phyloP scores from a whole-genome alignment of 768 basidiomycete species.

The Cubamyces sp. region DNA sequence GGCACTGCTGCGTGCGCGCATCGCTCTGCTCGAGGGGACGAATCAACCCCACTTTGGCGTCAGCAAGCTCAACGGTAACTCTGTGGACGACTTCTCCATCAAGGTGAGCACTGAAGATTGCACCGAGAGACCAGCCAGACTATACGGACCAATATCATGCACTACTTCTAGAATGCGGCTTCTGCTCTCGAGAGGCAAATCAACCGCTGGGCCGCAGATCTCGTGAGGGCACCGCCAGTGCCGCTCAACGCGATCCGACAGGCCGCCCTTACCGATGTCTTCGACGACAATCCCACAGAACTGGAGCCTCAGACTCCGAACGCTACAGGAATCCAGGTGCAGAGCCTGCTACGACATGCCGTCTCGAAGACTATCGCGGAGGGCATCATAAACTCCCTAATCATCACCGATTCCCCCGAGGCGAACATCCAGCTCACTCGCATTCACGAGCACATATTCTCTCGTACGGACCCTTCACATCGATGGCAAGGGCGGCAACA shows the following conservation, averaged over 20 bases:
- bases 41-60: slow-evolving; percentile 40
- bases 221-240: slow-evolving; percentile 60
- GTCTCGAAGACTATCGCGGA: slow-evolving; percentile 77
- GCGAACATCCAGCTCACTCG: slow-evolving; percentile 84
- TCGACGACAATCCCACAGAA: slow-evolving; percentile 51
- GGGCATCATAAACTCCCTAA: slow-evolving; percentile 82
- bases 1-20: slow-evolving; percentile 69
- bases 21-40: slow-evolving; percentile 74
- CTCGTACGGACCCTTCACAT: slow-evolving; percentile 51
- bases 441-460: slow-evolving; percentile 88
- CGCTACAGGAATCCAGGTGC: slow-evolving; percentile 67
- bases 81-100: slow-evolving; percentile 88
- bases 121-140: too few relatives aligned
- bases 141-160: too few relatives aligned
- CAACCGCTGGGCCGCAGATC: slow-evolving; percentile 87
- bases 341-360: slow-evolving; percentile 80
- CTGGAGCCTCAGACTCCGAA: slow-evolving; percentile 34
- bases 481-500: slow-evolving; percentile 15
- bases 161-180: slow-evolving; percentile 64
- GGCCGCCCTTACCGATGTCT: slow-evolving; percentile 63
- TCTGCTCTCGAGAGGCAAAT: slow-evolving; percentile 81
- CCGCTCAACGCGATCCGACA: slow-evolving; percentile 56
- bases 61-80: slow-evolving; percentile 55
- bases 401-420: slow-evolving; percentile 84
- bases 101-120: slow-evolving; percentile 47